Percentiles rank a stretch among this genome's conserved stretches.
These are phyloP conservation scores for Candida glucosophila DNA, from an alignment of 1,139 yeast genomes.

Conservation along the genomic window DNA sequence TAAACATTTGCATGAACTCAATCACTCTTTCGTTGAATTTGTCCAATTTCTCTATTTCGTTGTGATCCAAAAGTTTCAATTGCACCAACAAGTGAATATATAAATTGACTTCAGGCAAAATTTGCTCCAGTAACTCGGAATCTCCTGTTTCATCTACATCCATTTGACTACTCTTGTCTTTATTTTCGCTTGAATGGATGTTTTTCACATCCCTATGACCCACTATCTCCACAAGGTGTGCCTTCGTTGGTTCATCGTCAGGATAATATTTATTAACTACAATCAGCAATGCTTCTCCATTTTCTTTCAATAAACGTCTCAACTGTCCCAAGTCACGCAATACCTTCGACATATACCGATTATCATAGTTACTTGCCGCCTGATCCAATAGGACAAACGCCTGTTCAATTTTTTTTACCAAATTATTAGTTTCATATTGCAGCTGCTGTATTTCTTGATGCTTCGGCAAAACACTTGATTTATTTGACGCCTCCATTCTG, in stretches of 20 bases:
- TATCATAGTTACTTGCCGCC: conserved; percentile 73
- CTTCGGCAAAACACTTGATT: too few species aligned
- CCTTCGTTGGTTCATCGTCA: conserved; percentile 30
- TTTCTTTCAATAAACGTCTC: conserved; percentile 45
- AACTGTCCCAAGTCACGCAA: conserved; percentile 74
- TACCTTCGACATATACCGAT: conserved; percentile 79
- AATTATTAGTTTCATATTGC: conserved; percentile 5
- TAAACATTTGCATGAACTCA: conserved; percentile 50
- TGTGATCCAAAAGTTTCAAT: conserved; percentile 61
- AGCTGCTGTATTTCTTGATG: too few species aligned
- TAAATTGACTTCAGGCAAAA: conserved; percentile 73
- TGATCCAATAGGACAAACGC: conserved; percentile 51
- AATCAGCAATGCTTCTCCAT: conserved; percentile 39
- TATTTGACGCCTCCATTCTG: too few species aligned
- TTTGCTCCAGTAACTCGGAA: conserved; percentile 9
- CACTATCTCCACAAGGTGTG: conserved; percentile 33
- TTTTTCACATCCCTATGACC: conserved; percentile 12
- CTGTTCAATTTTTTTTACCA: conserved; percentile 39
- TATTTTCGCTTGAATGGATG: conserved; percentile 42
- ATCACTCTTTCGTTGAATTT: conserved; percentile 49
- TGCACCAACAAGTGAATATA: conserved; percentile 75
- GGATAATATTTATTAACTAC: conserved; percentile 52
- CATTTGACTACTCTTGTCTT: conserved; percentile 19
- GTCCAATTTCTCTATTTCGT: conserved; percentile 41
- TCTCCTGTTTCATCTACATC: conserved; percentile 13